Evolutionary conservation across 768 basidiomycete genomes (phyloP).

Genomic region (Phlegmacium glaucopus): DNA sequence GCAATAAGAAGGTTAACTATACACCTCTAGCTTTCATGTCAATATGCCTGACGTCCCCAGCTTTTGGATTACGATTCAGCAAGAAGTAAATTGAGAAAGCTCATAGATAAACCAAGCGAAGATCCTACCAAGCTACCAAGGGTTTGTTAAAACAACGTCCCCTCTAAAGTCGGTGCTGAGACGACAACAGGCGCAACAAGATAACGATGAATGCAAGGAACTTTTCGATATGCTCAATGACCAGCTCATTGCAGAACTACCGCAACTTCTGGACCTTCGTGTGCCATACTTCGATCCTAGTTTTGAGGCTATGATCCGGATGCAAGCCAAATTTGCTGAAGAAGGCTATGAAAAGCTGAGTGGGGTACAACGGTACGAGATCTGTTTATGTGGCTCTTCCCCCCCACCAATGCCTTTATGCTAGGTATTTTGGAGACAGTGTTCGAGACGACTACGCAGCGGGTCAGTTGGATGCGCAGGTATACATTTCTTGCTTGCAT

Average conservation of each 20-base stretch:
- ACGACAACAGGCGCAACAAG: slow-evolving; percentile 77
- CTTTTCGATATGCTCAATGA: slow-evolving; percentile 92
- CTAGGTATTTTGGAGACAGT: slow-evolving; percentile 82
- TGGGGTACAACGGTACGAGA: slow-evolving; percentile 77
- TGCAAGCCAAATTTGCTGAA: slow-evolving; percentile 97
- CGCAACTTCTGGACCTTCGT: slow-evolving; percentile 89
- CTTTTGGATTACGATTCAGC: slow-evolving; percentile 95
- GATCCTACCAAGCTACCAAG: slow-evolving; percentile 89
- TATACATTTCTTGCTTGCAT: slow-evolving; percentile 20
- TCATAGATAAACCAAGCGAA: slow-evolving; percentile 89
- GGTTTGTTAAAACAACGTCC: slow-evolving; percentile 34
- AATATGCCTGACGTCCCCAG: slow-evolving; percentile 34
- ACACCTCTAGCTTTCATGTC: background rate
- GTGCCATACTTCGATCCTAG: slow-evolving; percentile 98
- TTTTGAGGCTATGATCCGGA: slow-evolving; percentile 98
- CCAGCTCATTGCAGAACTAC: slow-evolving; percentile 87
- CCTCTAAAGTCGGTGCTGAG: background rate
- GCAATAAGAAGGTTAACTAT: slow-evolving; percentile 85
- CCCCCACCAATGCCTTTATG: background rate
- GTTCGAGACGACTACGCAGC: slow-evolving; percentile 97
- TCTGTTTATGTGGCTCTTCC: background rate
- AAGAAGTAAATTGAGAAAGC: slow-evolving; percentile 83
- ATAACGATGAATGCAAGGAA: slow-evolving; percentile 92
- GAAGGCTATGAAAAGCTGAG: slow-evolving; percentile 98
- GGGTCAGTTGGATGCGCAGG: slow-evolving; percentile 93